Evolutionary conservation across 2,329 filamentous ascomycete species (phyloP), one percentile per base, ranked within the genome.

Genomic region (Arthrobotrys pseudoclavata): DNA sequence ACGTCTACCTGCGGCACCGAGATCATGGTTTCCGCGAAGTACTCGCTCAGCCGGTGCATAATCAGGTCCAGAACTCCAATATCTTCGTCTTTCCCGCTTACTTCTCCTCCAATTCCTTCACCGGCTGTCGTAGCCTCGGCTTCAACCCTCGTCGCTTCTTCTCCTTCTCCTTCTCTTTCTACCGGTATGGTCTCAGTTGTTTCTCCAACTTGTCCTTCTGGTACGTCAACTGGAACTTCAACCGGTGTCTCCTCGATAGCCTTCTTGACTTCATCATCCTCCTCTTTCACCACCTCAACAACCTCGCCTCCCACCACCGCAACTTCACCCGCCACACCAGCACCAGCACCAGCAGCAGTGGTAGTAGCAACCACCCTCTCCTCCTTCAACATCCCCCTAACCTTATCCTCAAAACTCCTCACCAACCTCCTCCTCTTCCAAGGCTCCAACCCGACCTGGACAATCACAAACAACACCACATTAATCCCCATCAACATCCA

Each of bases 401-500:
- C 91, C 84, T 94, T 90, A 81, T 93, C 91, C 80, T 93, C 92
- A 81, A 96, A 93, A 24, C 92, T 94, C 80, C 88, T 89, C 72
- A 98, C 93, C 79, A 99, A 88, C 81, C 93, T 87, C 82, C 86
- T 87, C 81, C 96, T 87, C 81, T 94, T 90, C 93, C 95, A 98
- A 3, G 96, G 96, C 86, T 99, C 95, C 78, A 97, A 91, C 20
- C 96, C 89, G 81, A 97, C 91, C 84, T 97, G 91, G 81, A 96
- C 90, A 18, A 94, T 87, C 66, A 99, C 84, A 82, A 99, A 93
- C 55, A 99, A 85, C 78, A 98, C 83, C 34, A 98, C 92, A 83
- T 99, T 99, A 82, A 98, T 89, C 24, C 95, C 95, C 96, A 99
- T 99, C 79, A 99, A 86, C 0, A 95, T 96, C 90, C 96, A 98